Base-by-base conservation (phyloP, 2,329 filamentous ascomycete genomes). In the Cladophialophora chaetospira region DNA sequence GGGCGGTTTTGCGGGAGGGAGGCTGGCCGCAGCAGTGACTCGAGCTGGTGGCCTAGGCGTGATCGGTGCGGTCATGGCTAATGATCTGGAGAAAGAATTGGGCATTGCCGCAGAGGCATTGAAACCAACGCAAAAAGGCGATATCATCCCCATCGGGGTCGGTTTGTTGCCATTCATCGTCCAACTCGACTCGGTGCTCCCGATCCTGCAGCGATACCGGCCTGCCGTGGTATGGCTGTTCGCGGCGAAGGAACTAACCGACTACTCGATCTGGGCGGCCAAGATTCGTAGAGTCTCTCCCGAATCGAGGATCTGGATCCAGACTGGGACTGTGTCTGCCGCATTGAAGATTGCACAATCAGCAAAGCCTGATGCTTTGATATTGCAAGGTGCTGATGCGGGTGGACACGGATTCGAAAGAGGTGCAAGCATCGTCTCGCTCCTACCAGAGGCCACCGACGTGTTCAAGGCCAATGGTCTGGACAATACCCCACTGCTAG, bases 21-120 rank as follows among this genome's bases (percentile, higher is more conserved):
- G 67, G 0, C 77, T 90, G 2, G 84, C 86, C 3, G 73, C 83
- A 28, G 79, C 83, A 43, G 79, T 89, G 10, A 84, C 81, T 1
- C 71, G 71, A 63, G 80, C 83, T 31, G 78, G 79, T 5, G 79
- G 78, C 3, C 61, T 81, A 1, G 81, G 74, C 4, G 73, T 90
- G 63, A 75, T 83, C 21, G 72, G 74, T 1, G 83, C 83, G 1
- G 85, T 84, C 3, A 89, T 53, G 66, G 70, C 49, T 53, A 52
- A 60, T 2, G 60, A 64, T 23, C 65, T 74, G 0, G 67, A 71
- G 43, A 46, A 47, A 3, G 60, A 70, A 17, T 64, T 75, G 4
- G 35, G 65, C 46, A 56, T 67, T 28, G 65, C 69, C 17, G 47
- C 53, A 4, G 29, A 55, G 1, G 60, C 69, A 2, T 46, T 70